Evolutionary conservation across 176 grass and related monocot species (phyloP).

Genomic region (Saccharum officinarum): DNA sequence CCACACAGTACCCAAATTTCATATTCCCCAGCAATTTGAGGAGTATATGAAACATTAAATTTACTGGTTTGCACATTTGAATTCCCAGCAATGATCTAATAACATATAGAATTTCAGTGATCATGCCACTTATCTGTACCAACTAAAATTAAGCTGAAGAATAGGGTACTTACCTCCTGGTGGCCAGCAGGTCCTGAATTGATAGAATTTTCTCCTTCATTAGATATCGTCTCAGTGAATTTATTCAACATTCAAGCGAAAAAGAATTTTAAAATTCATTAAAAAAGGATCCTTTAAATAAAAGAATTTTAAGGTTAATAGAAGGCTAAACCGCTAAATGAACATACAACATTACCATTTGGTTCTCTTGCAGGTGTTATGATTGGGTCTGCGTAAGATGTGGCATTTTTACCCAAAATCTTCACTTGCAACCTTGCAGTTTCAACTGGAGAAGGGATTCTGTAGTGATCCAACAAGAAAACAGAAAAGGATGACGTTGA

Average conservation of each 20-base stretch:
- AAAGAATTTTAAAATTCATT: not conserved
- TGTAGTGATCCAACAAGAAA: constrained; percentile 58
- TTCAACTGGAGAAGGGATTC: constrained; percentile 58
- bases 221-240: constrained; percentile 17
- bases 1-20: constrained; percentile 68
- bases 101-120: constrained; percentile 24
- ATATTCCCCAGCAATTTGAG: constrained; percentile 62
- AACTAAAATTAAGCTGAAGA: not conserved
- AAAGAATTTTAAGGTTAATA: not conserved
- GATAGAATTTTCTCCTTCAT: constrained; percentile 20
- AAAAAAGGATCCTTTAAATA: not conserved
- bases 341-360: constrained; percentile 50
- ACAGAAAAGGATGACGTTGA: constrained; percentile 55
- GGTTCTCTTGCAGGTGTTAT: constrained; percentile 52
- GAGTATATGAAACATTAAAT: constrained; percentile 67
- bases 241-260: not conserved
- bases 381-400: constrained; percentile 10
- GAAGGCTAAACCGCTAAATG: not conserved
- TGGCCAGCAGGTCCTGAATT: constrained; percentile 17
- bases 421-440: constrained; percentile 36
- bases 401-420: constrained; percentile 50
- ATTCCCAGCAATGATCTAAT: constrained; percentile 50
- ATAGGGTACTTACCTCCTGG: constrained; percentile 19
- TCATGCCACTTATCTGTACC: not conserved
- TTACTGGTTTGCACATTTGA: constrained; percentile 38